A percentile compares a stretch with the other conserved stretches of the same genome.
phyloP scores from a whole-genome alignment of 2,329 filamentous ascomycete species.

The Aspergillus ochraceus region DNA sequence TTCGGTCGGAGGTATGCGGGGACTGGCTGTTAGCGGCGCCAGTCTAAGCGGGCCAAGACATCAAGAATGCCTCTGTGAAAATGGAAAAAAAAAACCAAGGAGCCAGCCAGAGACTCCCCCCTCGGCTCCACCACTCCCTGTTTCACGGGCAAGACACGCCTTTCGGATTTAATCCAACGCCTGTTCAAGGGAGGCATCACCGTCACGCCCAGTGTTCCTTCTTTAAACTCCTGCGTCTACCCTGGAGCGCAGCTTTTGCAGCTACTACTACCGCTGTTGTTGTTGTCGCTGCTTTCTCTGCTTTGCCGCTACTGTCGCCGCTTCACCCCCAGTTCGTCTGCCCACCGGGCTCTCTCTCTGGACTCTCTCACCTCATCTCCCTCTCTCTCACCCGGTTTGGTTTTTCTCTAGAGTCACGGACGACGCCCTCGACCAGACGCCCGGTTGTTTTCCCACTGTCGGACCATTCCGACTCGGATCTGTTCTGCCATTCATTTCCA shows the following conservation, averaged over 20 bases:
- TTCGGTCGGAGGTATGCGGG: slow-evolving; percentile 19
- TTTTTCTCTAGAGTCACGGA: slow-evolving; percentile 1
- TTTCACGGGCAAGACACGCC: slow-evolving; percentile 5
- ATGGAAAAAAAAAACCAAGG: background rate
- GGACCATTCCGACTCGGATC: slow-evolving; percentile 8
- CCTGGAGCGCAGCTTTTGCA: background rate
- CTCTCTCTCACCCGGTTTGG: background rate
- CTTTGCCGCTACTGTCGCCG: background rate
- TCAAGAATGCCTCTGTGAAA: slow-evolving; percentile 14
- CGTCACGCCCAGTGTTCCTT: background rate
- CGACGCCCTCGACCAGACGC: slow-evolving; percentile 2
- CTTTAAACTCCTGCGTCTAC: slow-evolving; percentile 2
- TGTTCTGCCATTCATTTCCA: slow-evolving; percentile 6
- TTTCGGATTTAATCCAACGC: background rate
- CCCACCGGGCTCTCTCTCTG: background rate
- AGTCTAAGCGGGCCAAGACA: slow-evolving; percentile 3
- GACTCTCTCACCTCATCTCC: slow-evolving; percentile 1
- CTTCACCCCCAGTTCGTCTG: background rate
- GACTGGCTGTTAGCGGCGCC: slow-evolving; percentile 14
- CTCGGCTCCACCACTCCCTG: background rate
- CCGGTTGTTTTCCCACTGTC: slow-evolving; percentile 4
- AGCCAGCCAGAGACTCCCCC: slow-evolving; percentile 9
- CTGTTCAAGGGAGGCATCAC: background rate
- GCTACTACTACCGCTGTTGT: background rate
- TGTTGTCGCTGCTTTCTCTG: background rate